Evolutionary conservation across 2,329 filamentous ascomycete genomes (phyloP).

Genomic region (Ophiostoma ulmi): DNA sequence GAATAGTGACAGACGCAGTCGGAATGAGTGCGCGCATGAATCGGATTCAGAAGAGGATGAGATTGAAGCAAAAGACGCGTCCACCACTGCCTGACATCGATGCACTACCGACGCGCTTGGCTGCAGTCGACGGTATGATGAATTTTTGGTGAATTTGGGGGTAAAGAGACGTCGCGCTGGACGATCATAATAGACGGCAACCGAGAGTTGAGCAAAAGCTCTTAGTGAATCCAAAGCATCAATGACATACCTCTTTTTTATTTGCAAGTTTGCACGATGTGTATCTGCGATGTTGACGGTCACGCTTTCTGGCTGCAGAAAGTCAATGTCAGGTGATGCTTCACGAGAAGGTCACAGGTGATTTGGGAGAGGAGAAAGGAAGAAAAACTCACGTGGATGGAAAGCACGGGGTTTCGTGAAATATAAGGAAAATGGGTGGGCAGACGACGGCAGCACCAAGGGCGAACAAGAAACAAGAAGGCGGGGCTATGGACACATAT

Average conservation of each 20-base stretch:
- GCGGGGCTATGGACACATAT: slow-evolving; percentile 18
- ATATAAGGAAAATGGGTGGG: slow-evolving; percentile 25
- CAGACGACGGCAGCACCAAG: not conserved
- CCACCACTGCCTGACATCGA: slow-evolving; percentile 1
- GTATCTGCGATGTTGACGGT: slow-evolving; percentile 19
- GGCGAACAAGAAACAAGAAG: slow-evolving; percentile 15
- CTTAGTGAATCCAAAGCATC: not conserved
- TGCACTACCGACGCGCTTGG: slow-evolving; percentile 16
- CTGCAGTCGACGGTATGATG: not conserved
- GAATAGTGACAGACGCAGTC: not conserved
- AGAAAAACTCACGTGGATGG: slow-evolving; percentile 28
- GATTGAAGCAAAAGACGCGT: not conserved
- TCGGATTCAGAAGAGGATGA: not conserved
- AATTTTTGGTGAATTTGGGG: not conserved
- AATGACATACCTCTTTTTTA: slow-evolving; percentile 28
- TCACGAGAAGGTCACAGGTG: slow-evolving; percentile 27
- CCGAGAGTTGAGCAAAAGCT: not conserved
- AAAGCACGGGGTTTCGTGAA: slow-evolving; percentile 28
- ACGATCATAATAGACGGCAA: not conserved
- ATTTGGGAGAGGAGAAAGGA: slow-evolving; percentile 17
- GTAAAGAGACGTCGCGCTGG: not conserved
- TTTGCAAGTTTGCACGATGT: not conserved
- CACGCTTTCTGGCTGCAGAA: slow-evolving; percentile 28
- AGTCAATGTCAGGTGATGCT: slow-evolving; percentile 31
- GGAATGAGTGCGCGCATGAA: not conserved